Base-by-base conservation (phyloP, 306 rosid genomes). In the Prunus mira region DNA sequence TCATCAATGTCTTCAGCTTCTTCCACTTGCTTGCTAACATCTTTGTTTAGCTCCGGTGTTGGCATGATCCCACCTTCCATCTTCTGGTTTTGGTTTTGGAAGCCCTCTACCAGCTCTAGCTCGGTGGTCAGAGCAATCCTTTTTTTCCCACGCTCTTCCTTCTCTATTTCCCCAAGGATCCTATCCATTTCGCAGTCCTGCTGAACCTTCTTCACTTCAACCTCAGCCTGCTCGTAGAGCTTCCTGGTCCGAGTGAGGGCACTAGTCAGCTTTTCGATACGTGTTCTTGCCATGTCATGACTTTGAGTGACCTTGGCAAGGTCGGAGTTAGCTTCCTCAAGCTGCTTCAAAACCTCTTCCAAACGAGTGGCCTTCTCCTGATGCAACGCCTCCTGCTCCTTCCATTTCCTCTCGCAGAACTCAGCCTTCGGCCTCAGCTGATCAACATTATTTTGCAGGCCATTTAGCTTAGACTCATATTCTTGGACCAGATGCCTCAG, bases 361-460 rank as follows among this genome's bases (percentile, higher is more conserved):
- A 70, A 57, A 28, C 5, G 47, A 12, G 28, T 30, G n/a, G 28
- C 30, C 63, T 46, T 68, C 73, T 68, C 63, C 30, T 30, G 27
- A 38, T 70, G 74, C 74, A 70, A 10, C n/a, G 49, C 63, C 49
- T 70, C 74, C 50, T 18, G 18, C 47, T 52, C 63, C 74, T 32
- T 52, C 61, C 45, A 69, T 41, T 27, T 50, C 3, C 11, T 69
- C 60, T 69, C 27, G 27, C 41, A 27, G 10, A 51, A 17, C 61
- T 50, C 61, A 28, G 65, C 46, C 32, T 20, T 57, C 13, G 34
- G 20, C 75, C 22, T 55, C 75, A 52, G 65, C 51, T 55, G 75
- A 22, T 27, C 14, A 70, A n/a, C 28, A 58, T 32, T 30, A 69
- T 71, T n/a, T 52, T 41, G 11, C 47, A 71, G 1, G 14, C n/a